Evolutionary conservation across 164 flowering plant genomes (phyloP).

Genomic region (Annona squamosa): DNA sequence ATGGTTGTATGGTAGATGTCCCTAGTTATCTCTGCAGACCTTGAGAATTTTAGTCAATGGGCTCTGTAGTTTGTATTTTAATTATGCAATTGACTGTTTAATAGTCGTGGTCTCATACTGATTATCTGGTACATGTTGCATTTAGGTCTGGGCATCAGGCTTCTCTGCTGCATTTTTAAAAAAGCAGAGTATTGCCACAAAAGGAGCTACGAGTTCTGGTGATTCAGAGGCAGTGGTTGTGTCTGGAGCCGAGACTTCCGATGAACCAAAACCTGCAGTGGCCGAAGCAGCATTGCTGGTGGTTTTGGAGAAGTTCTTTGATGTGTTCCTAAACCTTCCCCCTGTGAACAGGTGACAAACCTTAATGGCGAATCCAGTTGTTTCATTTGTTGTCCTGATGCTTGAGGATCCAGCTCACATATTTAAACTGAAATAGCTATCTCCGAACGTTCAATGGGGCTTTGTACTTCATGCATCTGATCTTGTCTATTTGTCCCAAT

Average conservation of each 20-base stretch:
- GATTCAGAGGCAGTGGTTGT: conserved; percentile 21
- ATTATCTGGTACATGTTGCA: neutral
- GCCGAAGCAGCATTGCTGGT: conserved; percentile 75
- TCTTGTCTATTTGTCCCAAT: no score
- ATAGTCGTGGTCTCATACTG: neutral
- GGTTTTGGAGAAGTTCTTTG: conserved; percentile 75
- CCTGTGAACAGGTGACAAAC: conserved; percentile 58
- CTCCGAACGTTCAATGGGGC: no score
- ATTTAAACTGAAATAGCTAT: no score
- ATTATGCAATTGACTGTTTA: no score
- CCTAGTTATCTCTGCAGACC: neutral
- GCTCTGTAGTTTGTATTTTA: neutral
- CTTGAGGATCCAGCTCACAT: no score
- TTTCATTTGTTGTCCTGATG: no score
- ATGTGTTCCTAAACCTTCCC: conserved; percentile 76
- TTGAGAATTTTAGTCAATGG: neutral
- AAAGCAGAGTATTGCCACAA: conserved; percentile 74
- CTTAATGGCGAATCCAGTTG: neutral
- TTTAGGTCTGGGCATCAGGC: conserved; percentile 94
- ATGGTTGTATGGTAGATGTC: no score
- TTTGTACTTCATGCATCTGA: no score
- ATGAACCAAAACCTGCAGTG: conserved; percentile 58
- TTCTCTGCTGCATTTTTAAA: conserved; percentile 96
- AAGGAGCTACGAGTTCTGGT: conserved; percentile 26
- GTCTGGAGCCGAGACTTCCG: conserved; percentile 16